A percentile compares a stretch with the other conserved stretches of the same genome.
Evolutionary conservation across 768 basidiomycete species (phyloP).

Genomic region (Pulveroboletus sp.): DNA sequence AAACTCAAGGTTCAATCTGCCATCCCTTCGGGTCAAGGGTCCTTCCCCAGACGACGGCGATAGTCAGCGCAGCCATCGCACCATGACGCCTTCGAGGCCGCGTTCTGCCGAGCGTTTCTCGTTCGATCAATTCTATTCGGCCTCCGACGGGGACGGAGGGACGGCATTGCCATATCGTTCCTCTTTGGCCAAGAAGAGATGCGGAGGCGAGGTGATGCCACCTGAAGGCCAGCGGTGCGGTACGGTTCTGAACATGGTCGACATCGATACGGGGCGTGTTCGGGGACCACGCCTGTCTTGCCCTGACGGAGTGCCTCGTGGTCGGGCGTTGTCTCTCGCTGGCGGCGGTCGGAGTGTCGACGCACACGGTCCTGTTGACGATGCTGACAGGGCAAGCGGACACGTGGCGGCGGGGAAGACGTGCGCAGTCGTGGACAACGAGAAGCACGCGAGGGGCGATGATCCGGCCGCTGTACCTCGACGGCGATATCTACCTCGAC

Average conservation of each 20-base stretch:
- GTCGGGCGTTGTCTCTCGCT: background rate
- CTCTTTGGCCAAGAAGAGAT: background rate
- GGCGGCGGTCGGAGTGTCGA: background rate
- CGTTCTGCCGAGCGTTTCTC: background rate
- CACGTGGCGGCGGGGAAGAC: background rate
- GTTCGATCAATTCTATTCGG: background rate
- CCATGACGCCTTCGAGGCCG: conserved; percentile 2
- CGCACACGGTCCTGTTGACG: background rate
- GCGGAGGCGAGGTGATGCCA: background rate
- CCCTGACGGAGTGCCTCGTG: background rate
- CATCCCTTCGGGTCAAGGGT: conserved; percentile 15
- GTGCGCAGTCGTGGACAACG: background rate
- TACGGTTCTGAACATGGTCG: background rate
- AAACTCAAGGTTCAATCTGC: conserved; percentile 17
- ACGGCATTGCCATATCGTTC: background rate
- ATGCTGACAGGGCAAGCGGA: background rate
- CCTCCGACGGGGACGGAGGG: conserved; percentile 1
- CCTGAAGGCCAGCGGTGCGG: background rate
- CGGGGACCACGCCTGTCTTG: background rate
- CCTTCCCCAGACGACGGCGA: conserved; percentile 11
- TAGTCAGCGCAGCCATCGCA: background rate
- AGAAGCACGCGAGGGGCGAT: background rate
- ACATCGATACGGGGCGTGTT: background rate
- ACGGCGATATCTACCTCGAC: background rate
- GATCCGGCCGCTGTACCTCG: conserved; percentile 18